Percentiles rank a stretch among this genome's conserved stretches.
Conservation (phyloP, 805 yeast species). For the Cyberlindnera samutprakarnensis region DNA sequence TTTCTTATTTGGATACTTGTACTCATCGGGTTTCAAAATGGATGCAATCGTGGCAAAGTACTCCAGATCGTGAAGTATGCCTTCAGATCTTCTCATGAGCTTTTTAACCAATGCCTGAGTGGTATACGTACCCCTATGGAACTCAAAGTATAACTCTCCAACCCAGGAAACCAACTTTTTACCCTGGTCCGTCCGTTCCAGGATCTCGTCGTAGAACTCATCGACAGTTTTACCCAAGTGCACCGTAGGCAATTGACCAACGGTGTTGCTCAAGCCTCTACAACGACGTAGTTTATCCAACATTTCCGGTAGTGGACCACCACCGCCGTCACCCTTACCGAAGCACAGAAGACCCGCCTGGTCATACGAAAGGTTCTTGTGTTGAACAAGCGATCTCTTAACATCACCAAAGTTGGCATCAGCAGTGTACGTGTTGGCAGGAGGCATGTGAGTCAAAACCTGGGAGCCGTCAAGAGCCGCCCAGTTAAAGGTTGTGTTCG, state of each 20-base stretch:
- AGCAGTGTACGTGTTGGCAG: conserved; percentile 93
- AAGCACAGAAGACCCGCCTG: conserved; percentile 76
- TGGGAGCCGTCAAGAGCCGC: conserved; percentile 91
- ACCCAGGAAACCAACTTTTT: conserved; percentile 73
- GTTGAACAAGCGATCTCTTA: conserved; percentile 67
- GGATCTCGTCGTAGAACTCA: conserved; percentile 65
- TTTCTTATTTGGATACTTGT: conserved; percentile 63
- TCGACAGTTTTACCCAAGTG: conserved; percentile 68
- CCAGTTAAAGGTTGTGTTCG: conserved; percentile 91
- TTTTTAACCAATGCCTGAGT: conserved; percentile 84
- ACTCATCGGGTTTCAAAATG: conserved; percentile 32
- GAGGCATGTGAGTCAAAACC: conserved; percentile 95
- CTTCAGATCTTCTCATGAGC: conserved; percentile 70
- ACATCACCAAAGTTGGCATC: conserved; percentile 92
- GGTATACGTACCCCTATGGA: conserved; percentile 96
- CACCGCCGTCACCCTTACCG: conserved; percentile 98
- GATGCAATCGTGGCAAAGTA: conserved; percentile 74
- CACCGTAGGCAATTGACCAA: conserved; percentile 75
- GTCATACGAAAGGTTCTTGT: conserved; percentile 74
- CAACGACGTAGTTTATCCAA: conserved; percentile 86
- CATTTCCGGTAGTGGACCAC: conserved; percentile 95
- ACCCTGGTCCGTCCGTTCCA: conserved; percentile 59
- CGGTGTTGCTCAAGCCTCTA: conserved; percentile 77
- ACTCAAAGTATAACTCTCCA: conserved; percentile 91
- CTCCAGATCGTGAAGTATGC: conserved; percentile 79